Conservation (phyloP, 345 rosid species). For the Brassica carinata region DNA sequence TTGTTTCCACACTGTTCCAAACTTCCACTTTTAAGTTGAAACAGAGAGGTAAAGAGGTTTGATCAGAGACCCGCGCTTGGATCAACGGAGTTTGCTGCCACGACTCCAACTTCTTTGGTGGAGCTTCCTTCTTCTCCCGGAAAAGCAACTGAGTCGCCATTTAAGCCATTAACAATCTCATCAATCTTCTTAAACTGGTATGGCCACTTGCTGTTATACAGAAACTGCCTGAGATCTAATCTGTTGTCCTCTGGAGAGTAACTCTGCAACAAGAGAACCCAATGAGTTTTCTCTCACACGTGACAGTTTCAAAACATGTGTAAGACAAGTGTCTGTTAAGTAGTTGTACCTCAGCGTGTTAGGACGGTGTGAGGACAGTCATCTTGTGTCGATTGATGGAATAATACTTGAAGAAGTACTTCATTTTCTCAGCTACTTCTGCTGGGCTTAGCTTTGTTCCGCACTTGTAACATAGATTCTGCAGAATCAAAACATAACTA, state of each 20-base stretch:
- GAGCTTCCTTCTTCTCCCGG: slow-evolving; percentile 29
- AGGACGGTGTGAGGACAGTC: slow-evolving; percentile 91
- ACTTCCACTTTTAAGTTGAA: slow-evolving; percentile 3
- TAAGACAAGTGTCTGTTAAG: neutral
- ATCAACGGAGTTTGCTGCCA: slow-evolving; percentile 67
- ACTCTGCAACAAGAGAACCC: slow-evolving; percentile 51
- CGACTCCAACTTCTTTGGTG: slow-evolving; percentile 54
- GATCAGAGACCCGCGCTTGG: slow-evolving; percentile 62
- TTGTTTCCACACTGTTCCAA: slow-evolving; percentile 7
- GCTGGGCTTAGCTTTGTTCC: slow-evolving; percentile 71
- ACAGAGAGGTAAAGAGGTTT: neutral
- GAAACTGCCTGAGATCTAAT: slow-evolving; percentile 87
- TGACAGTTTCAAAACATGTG: neutral
- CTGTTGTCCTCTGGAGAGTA: slow-evolving; percentile 95
- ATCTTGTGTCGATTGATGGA: slow-evolving; percentile 96
- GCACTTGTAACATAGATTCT: slow-evolving; percentile 97
- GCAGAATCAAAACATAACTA: slow-evolving; percentile 33
- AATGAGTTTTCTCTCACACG: neutral
- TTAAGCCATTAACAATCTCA: slow-evolving; percentile 63
- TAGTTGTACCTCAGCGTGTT: slow-evolving; percentile 83
- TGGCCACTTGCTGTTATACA: slow-evolving; percentile 85
- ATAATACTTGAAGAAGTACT: slow-evolving; percentile 88
- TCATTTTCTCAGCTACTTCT: slow-evolving; percentile 92
- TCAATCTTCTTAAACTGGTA: slow-evolving; percentile 86
- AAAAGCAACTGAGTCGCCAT: slow-evolving; percentile 60